phyloP scores from a whole-genome alignment of 2,329 filamentous ascomycete genomes.

The Graphiopsis chlorocephala region DNA sequence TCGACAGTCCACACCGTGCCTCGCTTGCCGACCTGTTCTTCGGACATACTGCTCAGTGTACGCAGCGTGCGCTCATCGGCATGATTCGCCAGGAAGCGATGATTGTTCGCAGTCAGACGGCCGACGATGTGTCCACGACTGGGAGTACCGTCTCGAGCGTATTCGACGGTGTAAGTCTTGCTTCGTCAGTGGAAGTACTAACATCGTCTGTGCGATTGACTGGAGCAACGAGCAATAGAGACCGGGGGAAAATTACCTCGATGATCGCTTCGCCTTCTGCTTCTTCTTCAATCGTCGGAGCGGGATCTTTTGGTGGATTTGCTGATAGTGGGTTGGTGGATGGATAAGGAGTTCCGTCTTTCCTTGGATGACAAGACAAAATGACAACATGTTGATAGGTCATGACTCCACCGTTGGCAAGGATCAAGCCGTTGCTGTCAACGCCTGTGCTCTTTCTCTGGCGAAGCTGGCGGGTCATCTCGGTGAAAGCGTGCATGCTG shows the following conservation, averaged over 20 bases:
- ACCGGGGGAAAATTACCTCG: slow-evolving; percentile 42
- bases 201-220: not conserved
- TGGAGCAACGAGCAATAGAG: not conserved
- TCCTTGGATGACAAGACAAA: slow-evolving; percentile 49
- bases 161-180: slow-evolving; percentile 62
- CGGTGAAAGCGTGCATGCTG: slow-evolving; percentile 62
- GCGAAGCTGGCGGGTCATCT: slow-evolving; percentile 56
- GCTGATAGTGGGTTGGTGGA: slow-evolving; percentile 45
- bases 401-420: slow-evolving; percentile 65
- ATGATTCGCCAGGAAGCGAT: slow-evolving; percentile 58
- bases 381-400: slow-evolving; percentile 64
- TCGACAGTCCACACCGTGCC: slow-evolving; percentile 13
- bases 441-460: slow-evolving; percentile 29
- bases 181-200: not conserved
- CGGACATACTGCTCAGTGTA: slow-evolving; percentile 41
- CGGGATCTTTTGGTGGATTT: slow-evolving; percentile 37
- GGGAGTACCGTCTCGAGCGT: slow-evolving; percentile 50
- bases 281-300: slow-evolving; percentile 42
- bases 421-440: slow-evolving; percentile 53
- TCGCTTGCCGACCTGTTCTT: slow-evolving; percentile 48
- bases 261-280: slow-evolving; percentile 52
- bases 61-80: slow-evolving; percentile 50
- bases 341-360: slow-evolving; percentile 46
- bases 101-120: slow-evolving; percentile 44
- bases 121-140: slow-evolving; percentile 52